phyloP scores from a whole-genome alignment of 139 green algal genomes.

The Prasinococcaceae sp. region DNA sequence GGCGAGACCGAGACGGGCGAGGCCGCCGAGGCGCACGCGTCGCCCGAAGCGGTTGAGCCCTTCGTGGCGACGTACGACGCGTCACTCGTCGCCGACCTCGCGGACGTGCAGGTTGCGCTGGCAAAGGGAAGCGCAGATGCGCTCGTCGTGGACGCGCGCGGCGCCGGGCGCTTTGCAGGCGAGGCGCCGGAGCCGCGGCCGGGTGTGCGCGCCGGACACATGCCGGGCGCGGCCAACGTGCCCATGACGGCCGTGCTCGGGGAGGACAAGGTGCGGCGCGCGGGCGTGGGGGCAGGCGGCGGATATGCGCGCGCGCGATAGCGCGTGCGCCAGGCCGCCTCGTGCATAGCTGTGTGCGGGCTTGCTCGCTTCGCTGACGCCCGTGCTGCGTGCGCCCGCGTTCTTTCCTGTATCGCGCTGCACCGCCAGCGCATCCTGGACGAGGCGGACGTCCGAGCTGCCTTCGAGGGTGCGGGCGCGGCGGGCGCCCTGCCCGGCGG shows the following conservation, averaged over 20 bases:
- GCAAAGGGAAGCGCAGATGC: conserved; percentile 26
- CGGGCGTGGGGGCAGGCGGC: conserved; percentile 17
- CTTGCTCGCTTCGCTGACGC: background rate
- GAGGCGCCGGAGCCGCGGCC: conserved; percentile 46
- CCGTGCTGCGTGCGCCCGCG: background rate
- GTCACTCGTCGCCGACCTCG: background rate
- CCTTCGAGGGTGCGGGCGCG: conserved; percentile 46
- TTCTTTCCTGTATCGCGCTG: conserved; percentile 12
- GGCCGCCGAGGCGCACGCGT: background rate
- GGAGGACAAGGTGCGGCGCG: too few species aligned
- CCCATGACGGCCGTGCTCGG: too few species aligned
- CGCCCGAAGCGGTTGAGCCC: background rate
- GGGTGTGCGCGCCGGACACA: conserved; percentile 61
- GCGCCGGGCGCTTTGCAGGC: conserved; percentile 47
- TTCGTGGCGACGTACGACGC: background rate
- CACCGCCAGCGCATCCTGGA: conserved; percentile 31
- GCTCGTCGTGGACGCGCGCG: conserved; percentile 64
- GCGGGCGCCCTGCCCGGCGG: conserved; percentile 43
- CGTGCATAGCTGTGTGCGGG: background rate
- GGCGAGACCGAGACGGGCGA: conserved; percentile 8
- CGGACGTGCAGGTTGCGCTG: conserved; percentile 34
- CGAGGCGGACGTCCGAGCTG: conserved; percentile 32
- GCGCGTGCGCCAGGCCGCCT: background rate
- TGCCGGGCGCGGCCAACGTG: conserved; percentile 65
- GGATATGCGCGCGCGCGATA: background rate